Percentiles rank a stretch among this genome's conserved stretches.
phyloP scores from a whole-genome alignment of 495 filamentous ascomycete genomes.

The Hypoxylon cercidicola region DNA sequence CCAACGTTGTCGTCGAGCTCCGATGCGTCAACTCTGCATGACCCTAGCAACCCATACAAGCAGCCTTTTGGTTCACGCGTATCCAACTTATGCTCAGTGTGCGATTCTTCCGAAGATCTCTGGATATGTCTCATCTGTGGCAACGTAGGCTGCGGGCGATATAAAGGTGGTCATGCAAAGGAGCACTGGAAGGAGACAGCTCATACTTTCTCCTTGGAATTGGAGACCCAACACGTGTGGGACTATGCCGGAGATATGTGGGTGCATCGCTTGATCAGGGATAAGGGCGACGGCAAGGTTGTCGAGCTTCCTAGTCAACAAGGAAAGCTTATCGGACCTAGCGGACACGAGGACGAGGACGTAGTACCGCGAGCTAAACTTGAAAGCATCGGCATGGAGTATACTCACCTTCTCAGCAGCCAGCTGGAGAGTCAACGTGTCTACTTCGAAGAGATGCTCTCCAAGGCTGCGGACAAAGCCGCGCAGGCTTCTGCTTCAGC shows the following conservation, averaged over 20 bases:
- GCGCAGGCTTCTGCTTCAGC: slow-evolving; percentile 74
- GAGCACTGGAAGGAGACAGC: slow-evolving; percentile 89
- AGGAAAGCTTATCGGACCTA: slow-evolving; percentile 34
- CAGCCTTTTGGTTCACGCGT: slow-evolving; percentile 62
- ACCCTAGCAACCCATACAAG: slow-evolving; percentile 54
- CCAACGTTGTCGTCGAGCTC: slow-evolving; percentile 44
- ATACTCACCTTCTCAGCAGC: slow-evolving; percentile 88
- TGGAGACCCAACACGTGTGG: slow-evolving; percentile 94
- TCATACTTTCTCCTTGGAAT: slow-evolving; percentile 92
- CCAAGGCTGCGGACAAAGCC: slow-evolving; percentile 92
- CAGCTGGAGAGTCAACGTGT: slow-evolving; percentile 92
- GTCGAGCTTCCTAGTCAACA: slow-evolving; percentile 75
- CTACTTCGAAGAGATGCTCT: slow-evolving; percentile 94
- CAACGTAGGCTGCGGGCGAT: slow-evolving; percentile 90
- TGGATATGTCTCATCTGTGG: slow-evolving; percentile 97
- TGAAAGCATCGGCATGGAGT: slow-evolving; percentile 91
- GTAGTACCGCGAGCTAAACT: slow-evolving; percentile 89
- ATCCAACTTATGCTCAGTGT: slow-evolving; percentile 72
- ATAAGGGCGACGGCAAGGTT: slow-evolving; percentile 89
- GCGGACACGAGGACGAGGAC: slow-evolving; percentile 62
- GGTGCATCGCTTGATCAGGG: slow-evolving; percentile 93
- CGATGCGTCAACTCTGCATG: slow-evolving; percentile 38
- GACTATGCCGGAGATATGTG: slow-evolving; percentile 95
- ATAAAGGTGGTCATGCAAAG: slow-evolving; percentile 93
- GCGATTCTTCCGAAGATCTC: slow-evolving; percentile 80